Evolutionary conservation across 148 eudicot species (phyloP).

Genomic region (Rhododendron simsii): DNA sequence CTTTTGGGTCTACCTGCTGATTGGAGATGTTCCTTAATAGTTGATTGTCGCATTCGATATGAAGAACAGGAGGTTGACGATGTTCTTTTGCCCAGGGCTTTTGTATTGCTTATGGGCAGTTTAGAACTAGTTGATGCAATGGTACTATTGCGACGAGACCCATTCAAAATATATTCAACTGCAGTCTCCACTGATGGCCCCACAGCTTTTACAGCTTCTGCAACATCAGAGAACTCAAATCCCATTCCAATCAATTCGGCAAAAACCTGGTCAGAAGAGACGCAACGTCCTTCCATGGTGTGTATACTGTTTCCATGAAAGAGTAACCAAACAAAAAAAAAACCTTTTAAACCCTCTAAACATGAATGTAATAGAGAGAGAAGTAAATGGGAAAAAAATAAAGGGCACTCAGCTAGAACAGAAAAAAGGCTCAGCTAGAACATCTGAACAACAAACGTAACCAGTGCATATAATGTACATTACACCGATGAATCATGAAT

Average conservation of each 20-base stretch:
- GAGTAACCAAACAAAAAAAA: background rate
- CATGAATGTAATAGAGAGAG: background rate
- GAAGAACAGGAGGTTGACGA: conserved; percentile 20
- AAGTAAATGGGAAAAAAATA: background rate
- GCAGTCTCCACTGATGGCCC: conserved; percentile 51
- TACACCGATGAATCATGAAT: background rate
- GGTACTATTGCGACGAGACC: conserved; percentile 21
- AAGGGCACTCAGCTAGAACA: background rate
- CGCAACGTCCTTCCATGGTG: conserved; percentile 29
- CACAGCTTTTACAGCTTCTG: conserved; percentile 49
- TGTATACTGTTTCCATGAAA: conserved; percentile 2
- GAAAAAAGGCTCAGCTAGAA: conserved; percentile 1
- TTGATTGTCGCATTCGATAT: conserved; percentile 51
- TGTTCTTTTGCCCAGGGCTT: conserved; percentile 32
- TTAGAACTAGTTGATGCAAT: conserved; percentile 26
- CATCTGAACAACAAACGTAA: background rate
- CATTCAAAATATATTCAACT: conserved; percentile 42
- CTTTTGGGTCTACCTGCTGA: conserved; percentile 31
- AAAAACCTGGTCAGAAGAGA: conserved; percentile 31
- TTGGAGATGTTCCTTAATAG: conserved; percentile 46
- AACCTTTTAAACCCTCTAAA: background rate
- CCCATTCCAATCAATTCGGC: conserved; percentile 53
- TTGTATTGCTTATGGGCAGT: conserved; percentile 3
- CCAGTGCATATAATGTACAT: background rate
- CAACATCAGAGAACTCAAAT: conserved; percentile 37